phyloP scores from a whole-genome alignment of 441 rosid species.

The Syzygium malaccense region DNA sequence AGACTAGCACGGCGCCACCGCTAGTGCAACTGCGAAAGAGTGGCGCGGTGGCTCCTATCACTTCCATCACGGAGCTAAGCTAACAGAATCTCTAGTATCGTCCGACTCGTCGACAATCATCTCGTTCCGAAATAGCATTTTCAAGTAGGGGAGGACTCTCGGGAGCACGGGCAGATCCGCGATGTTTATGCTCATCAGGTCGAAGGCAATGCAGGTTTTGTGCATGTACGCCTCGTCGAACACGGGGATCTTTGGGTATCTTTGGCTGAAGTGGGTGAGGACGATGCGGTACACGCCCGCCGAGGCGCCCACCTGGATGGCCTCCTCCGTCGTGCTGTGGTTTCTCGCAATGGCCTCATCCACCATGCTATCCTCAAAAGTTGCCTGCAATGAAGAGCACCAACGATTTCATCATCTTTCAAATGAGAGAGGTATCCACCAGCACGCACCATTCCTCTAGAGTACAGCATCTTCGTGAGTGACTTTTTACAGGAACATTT shows the following conservation, averaged over 20 bases:
- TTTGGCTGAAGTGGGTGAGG: constrained; percentile 96
- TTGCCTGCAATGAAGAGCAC: constrained; percentile 44
- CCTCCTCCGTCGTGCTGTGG: constrained; percentile 98
- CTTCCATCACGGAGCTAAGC: constrained; percentile 12
- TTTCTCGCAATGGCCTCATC: constrained; percentile 84
- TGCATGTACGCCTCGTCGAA: constrained; percentile 76
- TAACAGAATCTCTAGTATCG: constrained; percentile 29
- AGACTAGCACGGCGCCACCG: neutral
- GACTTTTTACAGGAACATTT: neutral
- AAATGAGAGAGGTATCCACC: neutral
- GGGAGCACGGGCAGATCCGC: constrained; percentile 83
- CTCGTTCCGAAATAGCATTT: constrained; percentile 73
- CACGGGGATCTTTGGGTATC: constrained; percentile 84
- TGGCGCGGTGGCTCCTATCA: neutral
- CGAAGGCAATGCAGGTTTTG: constrained; percentile 91
- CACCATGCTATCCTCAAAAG: constrained; percentile 83
- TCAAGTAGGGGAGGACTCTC: constrained; percentile 67
- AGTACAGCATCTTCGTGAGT: neutral
- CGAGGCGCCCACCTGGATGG: constrained; percentile 59
- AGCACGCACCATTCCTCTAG: neutral
- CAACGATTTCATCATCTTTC: neutral
- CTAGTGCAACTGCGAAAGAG: neutral
- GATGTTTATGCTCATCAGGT: constrained; percentile 87
- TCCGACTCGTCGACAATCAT: constrained; percentile 51
- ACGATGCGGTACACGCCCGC: constrained; percentile 69